Evolutionary conservation across 345 rosid species (phyloP).

Genomic region (Eutrema yunnanense): DNA sequence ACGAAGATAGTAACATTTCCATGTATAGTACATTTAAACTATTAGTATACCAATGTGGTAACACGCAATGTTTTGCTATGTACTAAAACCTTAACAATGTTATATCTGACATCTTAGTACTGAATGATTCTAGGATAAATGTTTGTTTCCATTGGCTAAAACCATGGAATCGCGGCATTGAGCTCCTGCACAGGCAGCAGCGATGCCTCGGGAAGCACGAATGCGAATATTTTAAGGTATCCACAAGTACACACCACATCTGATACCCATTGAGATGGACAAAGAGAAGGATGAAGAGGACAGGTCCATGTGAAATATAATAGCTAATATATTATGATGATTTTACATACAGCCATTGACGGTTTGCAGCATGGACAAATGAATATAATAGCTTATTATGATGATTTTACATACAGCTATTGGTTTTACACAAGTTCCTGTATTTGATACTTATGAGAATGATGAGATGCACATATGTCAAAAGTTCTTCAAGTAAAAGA

Average conservation of each 20-base stretch:
- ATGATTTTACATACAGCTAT: background rate
- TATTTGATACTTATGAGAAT: conserved; percentile 5
- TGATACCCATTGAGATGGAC: conserved; percentile 40
- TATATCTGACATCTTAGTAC: conserved; percentile 23
- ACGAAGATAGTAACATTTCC: conserved; percentile 25
- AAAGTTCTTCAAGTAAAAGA: background rate
- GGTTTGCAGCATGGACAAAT: conserved; percentile 20
- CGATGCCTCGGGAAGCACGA: conserved; percentile 35
- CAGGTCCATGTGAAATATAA: conserved; percentile 43
- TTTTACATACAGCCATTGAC: background rate
- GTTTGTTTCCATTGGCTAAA: conserved; percentile 44
- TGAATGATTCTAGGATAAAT: conserved; percentile 28
- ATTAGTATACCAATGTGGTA: conserved; percentile 29
- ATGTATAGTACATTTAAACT: conserved; percentile 9
- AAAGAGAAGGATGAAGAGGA: conserved; percentile 35
- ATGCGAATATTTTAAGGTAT: conserved; percentile 29
- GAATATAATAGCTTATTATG: conserved; percentile 26
- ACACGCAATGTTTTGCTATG: conserved; percentile 12
- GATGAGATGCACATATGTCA: conserved; percentile 15
- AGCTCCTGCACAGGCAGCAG: conserved; percentile 32
- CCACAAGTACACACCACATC: conserved; percentile 24
- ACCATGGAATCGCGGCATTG: conserved; percentile 56
- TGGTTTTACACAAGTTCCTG: conserved; percentile 14
- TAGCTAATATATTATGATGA: conserved; percentile 17
- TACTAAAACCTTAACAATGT: conserved; percentile 36